Conservation (phyloP, 805 yeast genomes). For the Candida awuae region DNA sequence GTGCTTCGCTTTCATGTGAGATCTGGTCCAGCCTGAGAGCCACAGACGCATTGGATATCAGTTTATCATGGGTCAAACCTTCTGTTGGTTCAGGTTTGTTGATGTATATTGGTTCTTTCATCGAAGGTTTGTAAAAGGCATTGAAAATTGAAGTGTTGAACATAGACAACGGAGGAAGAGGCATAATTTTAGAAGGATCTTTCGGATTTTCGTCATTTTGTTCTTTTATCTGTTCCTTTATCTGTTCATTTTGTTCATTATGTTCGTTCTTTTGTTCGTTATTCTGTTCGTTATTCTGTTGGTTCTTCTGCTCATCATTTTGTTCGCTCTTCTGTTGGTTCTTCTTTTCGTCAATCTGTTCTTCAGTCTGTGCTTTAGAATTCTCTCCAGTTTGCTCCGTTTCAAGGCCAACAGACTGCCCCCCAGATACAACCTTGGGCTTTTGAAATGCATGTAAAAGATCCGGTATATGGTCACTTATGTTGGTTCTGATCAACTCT, state of each 20-base stretch:
- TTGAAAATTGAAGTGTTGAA: conserved; percentile 13
- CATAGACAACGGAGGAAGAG: too few species aligned
- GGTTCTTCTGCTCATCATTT: conserved; percentile 1
- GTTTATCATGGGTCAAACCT: neutral
- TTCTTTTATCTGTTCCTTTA: conserved; percentile 1
- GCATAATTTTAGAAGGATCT: conserved; percentile 2
- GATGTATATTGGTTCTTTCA: conserved; percentile 21
- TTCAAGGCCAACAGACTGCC: conserved; percentile 1
- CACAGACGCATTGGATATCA: conserved; percentile 1
- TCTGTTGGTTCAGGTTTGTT: neutral
- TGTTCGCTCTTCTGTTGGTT: conserved; percentile 51
- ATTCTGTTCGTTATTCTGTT: neutral
- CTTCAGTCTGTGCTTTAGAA: conserved; percentile 20
- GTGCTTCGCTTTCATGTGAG: conserved; percentile 6
- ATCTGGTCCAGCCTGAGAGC: conserved; percentile 4
- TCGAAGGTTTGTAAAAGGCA: conserved; percentile 21
- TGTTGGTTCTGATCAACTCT: conserved; percentile 33
- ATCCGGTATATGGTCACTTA: conserved; percentile 58
- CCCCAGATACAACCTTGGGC: conserved; percentile 37
- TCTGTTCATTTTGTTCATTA: neutral
- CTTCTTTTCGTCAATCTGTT: too few species aligned
- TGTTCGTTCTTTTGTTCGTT: conserved; percentile 34
- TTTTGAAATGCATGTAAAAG: conserved; percentile 60
- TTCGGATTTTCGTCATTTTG: neutral
- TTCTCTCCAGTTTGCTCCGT: conserved; percentile 29